Evolutionary conservation across 2,329 filamentous ascomycete genomes (phyloP).

Genomic region (Hypoxylon sp.): DNA sequence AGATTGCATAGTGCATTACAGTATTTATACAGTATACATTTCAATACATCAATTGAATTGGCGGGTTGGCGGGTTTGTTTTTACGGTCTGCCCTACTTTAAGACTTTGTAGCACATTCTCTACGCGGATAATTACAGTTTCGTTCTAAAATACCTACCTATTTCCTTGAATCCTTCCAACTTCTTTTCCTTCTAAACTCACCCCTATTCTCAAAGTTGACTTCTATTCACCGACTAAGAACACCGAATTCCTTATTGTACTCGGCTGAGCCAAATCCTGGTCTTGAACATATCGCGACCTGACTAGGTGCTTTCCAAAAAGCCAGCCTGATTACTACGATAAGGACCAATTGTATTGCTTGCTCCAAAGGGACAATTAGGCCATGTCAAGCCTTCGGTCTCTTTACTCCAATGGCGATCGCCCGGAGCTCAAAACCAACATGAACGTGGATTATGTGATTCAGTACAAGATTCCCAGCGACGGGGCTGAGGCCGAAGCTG

Average conservation of each 20-base stretch:
- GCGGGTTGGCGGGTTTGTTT: no score
- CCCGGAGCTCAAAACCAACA: constrained; percentile 50
- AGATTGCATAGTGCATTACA: no score
- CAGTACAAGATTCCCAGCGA: constrained; percentile 79
- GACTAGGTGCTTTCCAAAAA: neutral
- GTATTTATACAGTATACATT: no score
- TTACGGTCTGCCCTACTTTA: no score
- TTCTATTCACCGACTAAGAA: neutral
- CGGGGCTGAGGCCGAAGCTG: constrained; percentile 75
- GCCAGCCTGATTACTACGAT: constrained; percentile 3
- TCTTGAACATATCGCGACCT: neutral
- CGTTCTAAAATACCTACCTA: constrained; percentile 4
- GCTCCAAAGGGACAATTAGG: constrained; percentile 10
- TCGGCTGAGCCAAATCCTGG: neutral
- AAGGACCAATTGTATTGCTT: neutral
- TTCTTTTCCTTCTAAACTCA: neutral
- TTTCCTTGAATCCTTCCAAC: neutral
- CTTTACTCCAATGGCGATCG: constrained; percentile 49
- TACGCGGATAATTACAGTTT: neutral
- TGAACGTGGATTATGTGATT: constrained; percentile 88
- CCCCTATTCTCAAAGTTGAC: neutral
- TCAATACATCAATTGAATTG: no score
- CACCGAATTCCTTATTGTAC: neutral
- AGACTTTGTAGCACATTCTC: neutral
- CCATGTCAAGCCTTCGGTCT: constrained; percentile 49